Percentiles rank a stretch among this genome's conserved stretches.
phyloP scores from a whole-genome alignment of 495 filamentous ascomycete species.

The Penicillium salamii region DNA sequence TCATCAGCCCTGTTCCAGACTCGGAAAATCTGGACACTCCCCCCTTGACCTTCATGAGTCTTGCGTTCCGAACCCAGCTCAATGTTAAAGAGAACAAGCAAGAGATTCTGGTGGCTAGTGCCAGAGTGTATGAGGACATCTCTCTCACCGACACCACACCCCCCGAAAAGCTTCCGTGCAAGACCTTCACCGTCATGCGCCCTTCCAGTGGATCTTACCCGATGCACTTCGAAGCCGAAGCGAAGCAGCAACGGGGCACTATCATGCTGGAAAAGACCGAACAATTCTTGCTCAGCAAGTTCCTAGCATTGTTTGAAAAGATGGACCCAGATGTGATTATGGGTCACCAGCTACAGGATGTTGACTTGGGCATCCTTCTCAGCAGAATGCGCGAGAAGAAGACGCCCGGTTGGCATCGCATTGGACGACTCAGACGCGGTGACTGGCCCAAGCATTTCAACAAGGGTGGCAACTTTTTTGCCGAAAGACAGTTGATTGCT shows the following conservation, averaged over 20 bases:
- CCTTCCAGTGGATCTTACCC: slow-evolving; percentile 75
- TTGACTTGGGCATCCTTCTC: slow-evolving; percentile 88
- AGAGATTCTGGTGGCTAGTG: slow-evolving; percentile 86
- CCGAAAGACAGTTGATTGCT: slow-evolving; percentile 83
- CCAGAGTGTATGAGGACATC: slow-evolving; percentile 87
- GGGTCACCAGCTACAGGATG: slow-evolving; percentile 94
- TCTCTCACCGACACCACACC: slow-evolving; percentile 83
- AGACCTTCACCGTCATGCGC: slow-evolving; percentile 87
- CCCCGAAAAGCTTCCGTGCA: slow-evolving; percentile 81
- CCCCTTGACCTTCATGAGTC: slow-evolving; percentile 89
- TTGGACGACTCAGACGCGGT: slow-evolving; percentile 78
- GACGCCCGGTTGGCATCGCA: slow-evolving; percentile 86
- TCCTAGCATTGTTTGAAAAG: slow-evolving; percentile 81
- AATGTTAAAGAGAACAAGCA: slow-evolving; percentile 95
- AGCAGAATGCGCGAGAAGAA: slow-evolving; percentile 86
- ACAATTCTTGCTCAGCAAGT: slow-evolving; percentile 75
- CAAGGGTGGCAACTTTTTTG: slow-evolving; percentile 84
- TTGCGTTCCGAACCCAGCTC: slow-evolving; percentile 81
- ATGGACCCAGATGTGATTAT: slow-evolving; percentile 92
- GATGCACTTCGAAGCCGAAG: slow-evolving; percentile 75
- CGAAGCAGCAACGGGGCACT: slow-evolving; percentile 65
- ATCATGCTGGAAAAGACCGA: slow-evolving; percentile 81
- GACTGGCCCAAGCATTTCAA: slow-evolving; percentile 89
- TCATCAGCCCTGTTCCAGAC: slow-evolving; percentile 66
- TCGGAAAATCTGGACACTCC: slow-evolving; percentile 76